phyloP scores from a whole-genome alignment of 176 grass and related monocot genomes.

The Avena atlantica region DNA sequence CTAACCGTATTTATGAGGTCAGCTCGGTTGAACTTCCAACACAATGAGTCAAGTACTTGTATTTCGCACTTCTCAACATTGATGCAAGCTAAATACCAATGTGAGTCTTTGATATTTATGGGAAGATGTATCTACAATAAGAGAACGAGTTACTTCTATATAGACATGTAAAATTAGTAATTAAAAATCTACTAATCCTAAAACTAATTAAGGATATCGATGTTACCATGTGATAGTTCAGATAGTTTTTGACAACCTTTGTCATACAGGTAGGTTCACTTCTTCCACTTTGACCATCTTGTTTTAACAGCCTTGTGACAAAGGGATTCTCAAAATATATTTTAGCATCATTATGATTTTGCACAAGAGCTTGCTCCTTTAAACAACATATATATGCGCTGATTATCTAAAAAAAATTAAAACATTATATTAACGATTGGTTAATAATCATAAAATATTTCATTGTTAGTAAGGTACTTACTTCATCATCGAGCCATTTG shows the following conservation, averaged over 20 bases:
- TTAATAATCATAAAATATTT: too few species aligned
- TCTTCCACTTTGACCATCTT: neutral
- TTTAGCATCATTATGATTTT: neutral
- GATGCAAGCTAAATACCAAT: too few species aligned
- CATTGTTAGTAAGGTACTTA: too few species aligned
- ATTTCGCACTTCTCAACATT: too few species aligned
- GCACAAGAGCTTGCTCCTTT: neutral
- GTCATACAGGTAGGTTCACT: neutral
- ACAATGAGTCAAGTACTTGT: neutral
- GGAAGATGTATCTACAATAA: neutral
- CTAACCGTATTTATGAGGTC: neutral
- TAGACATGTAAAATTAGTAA: too few species aligned
- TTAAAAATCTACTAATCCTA: too few species aligned
- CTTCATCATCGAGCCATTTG: neutral
- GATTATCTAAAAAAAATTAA: neutral
- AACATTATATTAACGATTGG: neutral
- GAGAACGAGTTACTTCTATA: too few species aligned
- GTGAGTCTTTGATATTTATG: neutral
- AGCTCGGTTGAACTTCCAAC: neutral
- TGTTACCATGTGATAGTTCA: neutral
- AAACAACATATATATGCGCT: neutral
- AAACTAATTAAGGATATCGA: too few species aligned
- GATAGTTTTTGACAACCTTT: neutral
- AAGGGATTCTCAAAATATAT: neutral
- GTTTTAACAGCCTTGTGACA: neutral